Base-by-base conservation (phyloP, 371 early-diverging fungal species). In the Mucor piriformis region DNA sequence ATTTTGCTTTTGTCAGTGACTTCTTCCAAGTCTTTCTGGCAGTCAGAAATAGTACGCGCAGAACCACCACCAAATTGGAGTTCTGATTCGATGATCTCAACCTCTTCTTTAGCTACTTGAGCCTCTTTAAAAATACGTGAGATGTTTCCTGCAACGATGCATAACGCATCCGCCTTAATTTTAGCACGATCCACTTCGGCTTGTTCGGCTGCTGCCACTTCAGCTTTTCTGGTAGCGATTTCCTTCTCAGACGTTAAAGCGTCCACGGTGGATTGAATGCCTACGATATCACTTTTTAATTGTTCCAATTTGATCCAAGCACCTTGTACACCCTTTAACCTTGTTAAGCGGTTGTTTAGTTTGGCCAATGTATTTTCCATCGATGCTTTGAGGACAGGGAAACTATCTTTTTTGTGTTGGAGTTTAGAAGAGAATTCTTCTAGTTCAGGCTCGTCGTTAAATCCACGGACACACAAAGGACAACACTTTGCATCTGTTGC, bases 381-480 rank as follows among this genome's bases (percentile, higher is more conserved):
- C 11, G 82, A 74, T 15, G 54, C 55, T 35, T 81, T 70, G 37
- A 82, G 61, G 15, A 57, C 55, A 15, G 69, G 46, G 46, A 46
- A 46, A 3, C 25, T 15, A 11, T 46, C 12, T 15, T 46, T 46
- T 15, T 46, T 46, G 12, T 46, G 24, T 1, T 23, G 53, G 42
- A 66, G 61, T 59, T 81, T 78, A 1, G 66, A 70, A 20, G 90
- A 86, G 2, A 92, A 89, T 5, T 61, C 54, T 13, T 74, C 69
- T 13, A 79, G 70, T 24, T 88, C 87, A 2, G 66, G 53, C 7
- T 77, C 73, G 35, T 68, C 62, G 6, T 55, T 49, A 65, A 88
- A 90, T 0, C 66, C 74, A 15, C 90, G 82, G n/a, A 61, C 67
- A 70, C 95, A 94, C 3, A 93, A 67, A 3, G 92, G 88, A 55